Conservation (phyloP, 345 rosid species). For the Microthlaspi erraticum region DNA sequence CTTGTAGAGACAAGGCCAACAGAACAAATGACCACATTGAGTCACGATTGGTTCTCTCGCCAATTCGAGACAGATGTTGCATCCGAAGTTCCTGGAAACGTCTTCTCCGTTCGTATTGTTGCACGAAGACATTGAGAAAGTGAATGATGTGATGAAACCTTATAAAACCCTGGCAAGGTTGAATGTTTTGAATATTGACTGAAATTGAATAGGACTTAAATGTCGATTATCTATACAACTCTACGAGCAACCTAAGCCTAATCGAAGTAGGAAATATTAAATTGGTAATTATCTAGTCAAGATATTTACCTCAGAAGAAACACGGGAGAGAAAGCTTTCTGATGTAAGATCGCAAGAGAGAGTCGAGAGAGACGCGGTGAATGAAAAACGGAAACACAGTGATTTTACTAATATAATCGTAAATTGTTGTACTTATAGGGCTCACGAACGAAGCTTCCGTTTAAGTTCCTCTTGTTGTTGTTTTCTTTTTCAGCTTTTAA, state of each 20-base stretch:
- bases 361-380: constrained; percentile 20
- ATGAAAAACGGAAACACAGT: constrained; percentile 14
- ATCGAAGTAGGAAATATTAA: too few relatives aligned
- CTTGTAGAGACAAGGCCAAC: constrained; percentile 98
- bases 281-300: too few relatives aligned
- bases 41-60: constrained; percentile 95
- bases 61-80: constrained; percentile 93
- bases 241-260: too few relatives aligned
- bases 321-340: constrained; percentile 1
- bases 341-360: constrained; percentile 15
- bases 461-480: background rate
- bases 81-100: constrained; percentile 64
- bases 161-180: too few relatives aligned
- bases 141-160: background rate
- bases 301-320: constrained; percentile 2
- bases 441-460: constrained; percentile 9
- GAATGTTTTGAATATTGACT: too few relatives aligned
- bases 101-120: constrained; percentile 60
- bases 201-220: too few relatives aligned
- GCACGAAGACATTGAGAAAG: constrained; percentile 43
- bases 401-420: constrained; percentile 1
- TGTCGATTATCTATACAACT: too few relatives aligned
- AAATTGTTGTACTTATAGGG: too few relatives aligned
- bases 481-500: background rate
- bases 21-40: constrained; percentile 89